Evolutionary conservation across 2,329 filamentous ascomycete genomes (phyloP), one percentile per base, ranked within the genome.

Genomic region (Chaetomium sp.): DNA sequence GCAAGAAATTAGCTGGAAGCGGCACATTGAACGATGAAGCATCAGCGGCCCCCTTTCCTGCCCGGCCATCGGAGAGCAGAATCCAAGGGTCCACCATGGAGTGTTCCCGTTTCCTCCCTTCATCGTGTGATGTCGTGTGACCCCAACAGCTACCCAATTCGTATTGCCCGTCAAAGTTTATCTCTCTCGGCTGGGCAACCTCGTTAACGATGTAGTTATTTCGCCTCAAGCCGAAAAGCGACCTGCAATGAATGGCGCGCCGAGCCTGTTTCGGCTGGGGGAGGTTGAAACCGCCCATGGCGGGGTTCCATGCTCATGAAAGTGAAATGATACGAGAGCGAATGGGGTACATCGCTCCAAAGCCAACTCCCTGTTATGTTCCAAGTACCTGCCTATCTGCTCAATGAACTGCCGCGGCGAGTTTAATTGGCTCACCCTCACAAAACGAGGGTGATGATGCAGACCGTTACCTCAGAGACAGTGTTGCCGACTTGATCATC

Each of bases 111-210:
- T 49, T 53, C 53, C 52, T 48, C 52, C 42, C 43, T 37, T 43
- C 27, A 45, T 27, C 49, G 54, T 51, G 48, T 58, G 52, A 53
- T 52, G 54, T 57, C 58, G 55, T 59, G 58, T 62, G 60, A 58
- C 52, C 52, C 27, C 14, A 19, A 42, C 40, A 10, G 19, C 19
- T 27, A 27, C 19, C 19, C 19, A 27, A 27, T 27, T 27, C 19
- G 19, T 27, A 27, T 27, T 27, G 19, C 19, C 19, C 19, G 3
- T 27, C 19, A 27, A 27, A 27, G 19, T 27, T 27, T 27, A 27
- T 27, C 19, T 27, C 19, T 27, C 19, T 27, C 19, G 19, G 19
- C 19, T 27, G 19, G 19, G 19, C 19, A 27, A 27, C 19, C 19
- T 27, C 19, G 19, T 27, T 27, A 27, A 27, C 19, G 19, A 27